phyloP scores from a whole-genome alignment of 306 rosid species.

The Geum urbanum region DNA sequence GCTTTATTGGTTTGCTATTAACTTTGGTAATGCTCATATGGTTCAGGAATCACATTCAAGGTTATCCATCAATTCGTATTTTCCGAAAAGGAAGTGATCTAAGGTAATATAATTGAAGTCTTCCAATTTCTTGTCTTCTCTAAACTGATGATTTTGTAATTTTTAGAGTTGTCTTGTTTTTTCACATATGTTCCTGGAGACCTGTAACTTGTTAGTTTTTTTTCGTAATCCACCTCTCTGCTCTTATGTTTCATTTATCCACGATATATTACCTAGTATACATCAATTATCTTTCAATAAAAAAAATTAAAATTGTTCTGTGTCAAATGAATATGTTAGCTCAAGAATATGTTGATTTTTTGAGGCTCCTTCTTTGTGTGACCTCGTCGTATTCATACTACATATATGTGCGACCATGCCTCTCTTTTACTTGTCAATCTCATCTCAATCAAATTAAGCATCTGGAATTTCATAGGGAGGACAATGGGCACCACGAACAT shows the following conservation, averaged over 20 bases:
- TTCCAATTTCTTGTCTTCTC: not conserved
- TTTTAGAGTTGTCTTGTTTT: not conserved
- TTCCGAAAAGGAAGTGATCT: conserved; percentile 92
- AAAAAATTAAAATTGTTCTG: too few relatives aligned
- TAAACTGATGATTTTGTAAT: not conserved
- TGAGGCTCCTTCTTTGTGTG: not conserved
- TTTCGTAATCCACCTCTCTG: not conserved
- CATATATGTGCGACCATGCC: not conserved
- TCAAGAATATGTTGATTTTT: not conserved
- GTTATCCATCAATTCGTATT: conserved; percentile 96
- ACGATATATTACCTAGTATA: not conserved
- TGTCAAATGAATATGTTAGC: not conserved
- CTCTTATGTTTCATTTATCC: conserved; percentile 7
- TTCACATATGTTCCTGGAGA: not conserved
- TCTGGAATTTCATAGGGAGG: conserved; percentile 51
- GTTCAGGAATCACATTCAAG: conserved; percentile 93
- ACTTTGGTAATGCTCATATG: conserved; percentile 19
- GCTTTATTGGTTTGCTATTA: conserved; percentile 3
- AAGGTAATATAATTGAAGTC: conserved; percentile 48
- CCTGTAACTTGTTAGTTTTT: not conserved
- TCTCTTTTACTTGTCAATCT: not conserved
- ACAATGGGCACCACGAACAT: conserved; percentile 93
- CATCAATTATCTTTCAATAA: not conserved
- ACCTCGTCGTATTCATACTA: not conserved
- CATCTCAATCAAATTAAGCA: not conserved